phyloP scores from a whole-genome alignment of 2,329 filamentous ascomycete species.

The Trichoderma atrobrunneum region DNA sequence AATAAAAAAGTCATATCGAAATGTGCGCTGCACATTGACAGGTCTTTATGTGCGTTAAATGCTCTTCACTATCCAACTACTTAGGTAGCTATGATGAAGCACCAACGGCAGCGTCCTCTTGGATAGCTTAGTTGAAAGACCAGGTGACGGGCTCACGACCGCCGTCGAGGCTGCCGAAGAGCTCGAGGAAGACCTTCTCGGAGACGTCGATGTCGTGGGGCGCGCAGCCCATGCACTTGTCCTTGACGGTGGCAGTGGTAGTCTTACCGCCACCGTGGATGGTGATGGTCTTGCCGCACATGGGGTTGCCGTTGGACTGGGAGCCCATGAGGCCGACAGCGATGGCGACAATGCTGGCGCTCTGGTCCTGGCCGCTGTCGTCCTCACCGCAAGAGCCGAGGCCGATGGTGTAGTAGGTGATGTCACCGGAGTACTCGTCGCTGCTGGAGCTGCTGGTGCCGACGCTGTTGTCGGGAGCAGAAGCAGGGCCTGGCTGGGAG shows the following conservation, averaged over 20 bases:
- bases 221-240: constrained; percentile 73
- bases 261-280: constrained; percentile 60
- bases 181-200: constrained; percentile 51
- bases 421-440: constrained; percentile 52
- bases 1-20: neutral
- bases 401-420: constrained; percentile 72
- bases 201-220: constrained; percentile 58
- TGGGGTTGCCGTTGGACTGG: constrained; percentile 63
- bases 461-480: constrained; percentile 7
- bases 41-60: neutral
- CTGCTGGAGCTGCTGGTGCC: constrained; percentile 21
- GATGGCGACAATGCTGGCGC: constrained; percentile 66
- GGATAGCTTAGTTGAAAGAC: constrained; percentile 42
- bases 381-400: constrained; percentile 66
- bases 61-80: no score
- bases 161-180: constrained; percentile 46
- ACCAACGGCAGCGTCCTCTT: neutral
- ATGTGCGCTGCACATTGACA: constrained; percentile 22
- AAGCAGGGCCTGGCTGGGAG: neutral
- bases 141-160: constrained; percentile 45
- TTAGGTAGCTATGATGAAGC: neutral
- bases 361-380: constrained; percentile 53
- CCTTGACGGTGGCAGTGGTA: constrained; percentile 58
- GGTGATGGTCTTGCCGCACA: constrained; percentile 67
- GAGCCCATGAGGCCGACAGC: constrained; percentile 61